These are phyloP conservation scores for Cladosporium sp. DNA, from an alignment of 2,329 filamentous ascomycete genomes.

Conservation along the genomic window DNA sequence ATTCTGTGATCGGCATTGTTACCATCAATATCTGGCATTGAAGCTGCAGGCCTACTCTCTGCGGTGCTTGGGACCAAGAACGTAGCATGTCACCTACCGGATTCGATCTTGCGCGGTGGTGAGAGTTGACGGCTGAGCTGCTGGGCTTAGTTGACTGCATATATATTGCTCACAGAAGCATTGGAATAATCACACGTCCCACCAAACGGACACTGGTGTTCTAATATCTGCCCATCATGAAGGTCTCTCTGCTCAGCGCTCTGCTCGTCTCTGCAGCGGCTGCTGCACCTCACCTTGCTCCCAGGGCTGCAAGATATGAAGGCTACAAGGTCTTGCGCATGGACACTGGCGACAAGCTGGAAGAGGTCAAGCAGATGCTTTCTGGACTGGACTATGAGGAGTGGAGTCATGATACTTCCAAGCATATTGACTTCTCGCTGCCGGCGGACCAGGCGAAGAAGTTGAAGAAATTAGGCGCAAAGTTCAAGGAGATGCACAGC, in stretches of 20 bases:
- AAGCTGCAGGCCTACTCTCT: background rate
- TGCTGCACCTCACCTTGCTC: constrained; percentile 4
- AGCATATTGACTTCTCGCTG: constrained; percentile 23
- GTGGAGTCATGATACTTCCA: constrained; percentile 24
- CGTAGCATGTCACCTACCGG: constrained; percentile 7
- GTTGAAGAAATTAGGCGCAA: constrained; percentile 31
- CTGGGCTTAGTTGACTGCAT: background rate
- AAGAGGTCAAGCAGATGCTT: constrained; percentile 29
- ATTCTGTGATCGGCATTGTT: background rate
- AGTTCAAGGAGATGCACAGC: constrained; percentile 39
- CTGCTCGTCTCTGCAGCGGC: constrained; percentile 5
- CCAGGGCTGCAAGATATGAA: constrained; percentile 29
- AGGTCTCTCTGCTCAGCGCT: background rate
- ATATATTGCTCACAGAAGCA: no score
- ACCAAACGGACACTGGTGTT: background rate
- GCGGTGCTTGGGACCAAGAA: background rate
- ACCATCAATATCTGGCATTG: background rate
- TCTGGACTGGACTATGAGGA: constrained; percentile 32
- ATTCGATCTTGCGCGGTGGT: background rate
- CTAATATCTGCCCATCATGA: background rate
- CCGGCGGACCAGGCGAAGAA: constrained; percentile 9
- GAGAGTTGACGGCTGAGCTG: background rate
- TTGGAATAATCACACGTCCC: no score
- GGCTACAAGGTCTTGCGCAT: constrained; percentile 34
- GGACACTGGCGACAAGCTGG: constrained; percentile 9